Evolutionary conservation across 2,329 filamentous ascomycete genomes (phyloP).

Genomic region (Aspergillus fumigatus): DNA sequence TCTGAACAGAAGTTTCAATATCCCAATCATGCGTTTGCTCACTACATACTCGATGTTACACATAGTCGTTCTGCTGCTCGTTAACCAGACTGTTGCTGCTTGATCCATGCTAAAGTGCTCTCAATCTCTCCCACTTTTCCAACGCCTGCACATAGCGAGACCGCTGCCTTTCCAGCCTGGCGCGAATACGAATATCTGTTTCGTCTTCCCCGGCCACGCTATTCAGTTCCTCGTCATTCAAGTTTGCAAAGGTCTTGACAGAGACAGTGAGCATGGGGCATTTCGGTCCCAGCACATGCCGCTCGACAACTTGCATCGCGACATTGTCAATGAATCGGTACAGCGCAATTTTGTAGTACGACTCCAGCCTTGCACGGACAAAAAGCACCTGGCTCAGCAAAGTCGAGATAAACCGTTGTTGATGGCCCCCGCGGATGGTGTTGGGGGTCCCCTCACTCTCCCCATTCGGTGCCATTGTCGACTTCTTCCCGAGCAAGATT

Average conservation of each 20-base stretch:
- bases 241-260: neutral
- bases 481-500: too few species aligned
- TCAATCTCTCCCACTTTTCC: too few species aligned
- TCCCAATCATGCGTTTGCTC: too few species aligned
- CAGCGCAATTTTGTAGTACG: conserved; percentile 10
- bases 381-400: conserved; percentile 6
- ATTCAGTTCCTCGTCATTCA: conserved; percentile 9
- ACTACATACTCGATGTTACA: too few species aligned
- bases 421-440: too few species aligned
- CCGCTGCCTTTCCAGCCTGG: conserved; percentile 5
- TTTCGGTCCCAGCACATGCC: conserved; percentile 8
- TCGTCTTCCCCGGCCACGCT: conserved; percentile 14
- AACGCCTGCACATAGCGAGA: conserved; percentile 9
- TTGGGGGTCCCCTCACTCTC: too few species aligned
- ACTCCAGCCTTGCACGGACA: neutral
- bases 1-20: too few species aligned
- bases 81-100: too few species aligned
- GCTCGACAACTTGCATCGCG: conserved; percentile 10
- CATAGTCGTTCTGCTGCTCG: too few species aligned
- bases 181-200: conserved; percentile 5
- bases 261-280: conserved; percentile 7
- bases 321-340: conserved; percentile 13
- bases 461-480: too few species aligned
- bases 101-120: too few species aligned
- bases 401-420: neutral